Evolutionary conservation across 2,329 filamentous ascomycete species (phyloP).

Genomic region (Annulohypoxylon truncatum): DNA sequence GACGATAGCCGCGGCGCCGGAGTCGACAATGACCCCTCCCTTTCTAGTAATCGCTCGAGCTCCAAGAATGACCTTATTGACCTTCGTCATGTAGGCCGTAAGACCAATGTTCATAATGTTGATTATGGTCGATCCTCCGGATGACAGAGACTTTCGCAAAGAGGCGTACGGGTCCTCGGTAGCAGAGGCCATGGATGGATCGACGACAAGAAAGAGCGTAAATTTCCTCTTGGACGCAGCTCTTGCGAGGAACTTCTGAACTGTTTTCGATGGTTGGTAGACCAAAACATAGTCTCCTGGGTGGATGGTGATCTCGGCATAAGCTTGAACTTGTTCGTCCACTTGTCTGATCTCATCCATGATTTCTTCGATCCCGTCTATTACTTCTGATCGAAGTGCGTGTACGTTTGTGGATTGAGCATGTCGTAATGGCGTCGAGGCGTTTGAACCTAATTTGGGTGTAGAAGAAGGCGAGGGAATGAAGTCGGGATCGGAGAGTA

Average conservation of each 20-base stretch:
- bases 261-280: slow-evolving; percentile 84
- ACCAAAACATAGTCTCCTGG: slow-evolving; percentile 93
- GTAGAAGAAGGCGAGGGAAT: slow-evolving; percentile 64
- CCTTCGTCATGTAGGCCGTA: slow-evolving; percentile 92
- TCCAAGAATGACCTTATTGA: slow-evolving; percentile 93
- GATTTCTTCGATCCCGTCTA: slow-evolving; percentile 94
- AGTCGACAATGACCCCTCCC: slow-evolving; percentile 84
- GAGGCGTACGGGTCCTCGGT: slow-evolving; percentile 59
- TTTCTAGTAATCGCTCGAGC: slow-evolving; percentile 90
- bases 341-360: slow-evolving; percentile 94
- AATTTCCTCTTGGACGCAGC: slow-evolving; percentile 92
- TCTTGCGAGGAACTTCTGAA: slow-evolving; percentile 88
- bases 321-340: slow-evolving; percentile 90
- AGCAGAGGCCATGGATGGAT: slow-evolving; percentile 55
- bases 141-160: slow-evolving; percentile 81
- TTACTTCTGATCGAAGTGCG: slow-evolving; percentile 88
- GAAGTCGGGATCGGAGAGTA: slow-evolving; percentile 76
- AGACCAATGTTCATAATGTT: slow-evolving; percentile 86
- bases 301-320: slow-evolving; percentile 91
- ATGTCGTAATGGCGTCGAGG: slow-evolving; percentile 60
- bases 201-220: slow-evolving; percentile 86
- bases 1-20: slow-evolving; percentile 85
- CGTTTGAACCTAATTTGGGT: slow-evolving; percentile 57
- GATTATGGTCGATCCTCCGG: slow-evolving; percentile 83
- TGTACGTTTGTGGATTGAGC: slow-evolving; percentile 62